phyloP scores from a whole-genome alignment of 805 yeast genomes.

The Diddensiella santjacobensis region DNA sequence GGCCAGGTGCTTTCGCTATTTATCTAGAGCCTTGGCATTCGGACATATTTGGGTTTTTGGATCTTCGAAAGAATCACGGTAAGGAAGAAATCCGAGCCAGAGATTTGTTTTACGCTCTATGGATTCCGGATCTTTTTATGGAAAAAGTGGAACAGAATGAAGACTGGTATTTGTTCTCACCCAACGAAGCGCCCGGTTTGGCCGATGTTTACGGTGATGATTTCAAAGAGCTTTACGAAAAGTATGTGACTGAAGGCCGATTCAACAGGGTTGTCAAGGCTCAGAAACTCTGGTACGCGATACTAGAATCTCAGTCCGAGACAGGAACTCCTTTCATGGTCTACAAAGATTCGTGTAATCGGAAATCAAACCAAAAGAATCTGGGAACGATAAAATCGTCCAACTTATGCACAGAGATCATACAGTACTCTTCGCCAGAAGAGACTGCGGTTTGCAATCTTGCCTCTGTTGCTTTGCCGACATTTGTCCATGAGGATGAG shows the following conservation, averaged over 20 bases:
- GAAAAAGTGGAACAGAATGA: constrained; percentile 71
- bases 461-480: constrained; percentile 86
- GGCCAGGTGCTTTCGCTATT: constrained; percentile 96
- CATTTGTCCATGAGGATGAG: constrained; percentile 53
- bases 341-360: constrained; percentile 88
- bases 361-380: constrained; percentile 85
- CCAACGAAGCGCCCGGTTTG: constrained; percentile 83
- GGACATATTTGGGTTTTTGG: constrained; percentile 82
- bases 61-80: constrained; percentile 89
- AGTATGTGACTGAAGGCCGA: constrained; percentile 67
- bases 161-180: constrained; percentile 89
- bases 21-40: constrained; percentile 97
- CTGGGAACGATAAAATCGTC: constrained; percentile 91
- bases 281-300: constrained; percentile 86
- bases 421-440: constrained; percentile 86
- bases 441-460: constrained; percentile 95
- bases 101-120: constrained; percentile 86
- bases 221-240: constrained; percentile 64
- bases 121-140: constrained; percentile 97
- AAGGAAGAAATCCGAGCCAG: constrained; percentile 92
- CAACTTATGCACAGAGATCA: constrained; percentile 89
- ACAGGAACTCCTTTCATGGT: constrained; percentile 95
- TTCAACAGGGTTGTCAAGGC: constrained; percentile 70
- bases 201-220: constrained; percentile 81
- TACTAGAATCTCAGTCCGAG: constrained; percentile 88